Evolutionary conservation across 805 yeast genomes (phyloP).

Genomic region (Komagataella mondaviorum): DNA sequence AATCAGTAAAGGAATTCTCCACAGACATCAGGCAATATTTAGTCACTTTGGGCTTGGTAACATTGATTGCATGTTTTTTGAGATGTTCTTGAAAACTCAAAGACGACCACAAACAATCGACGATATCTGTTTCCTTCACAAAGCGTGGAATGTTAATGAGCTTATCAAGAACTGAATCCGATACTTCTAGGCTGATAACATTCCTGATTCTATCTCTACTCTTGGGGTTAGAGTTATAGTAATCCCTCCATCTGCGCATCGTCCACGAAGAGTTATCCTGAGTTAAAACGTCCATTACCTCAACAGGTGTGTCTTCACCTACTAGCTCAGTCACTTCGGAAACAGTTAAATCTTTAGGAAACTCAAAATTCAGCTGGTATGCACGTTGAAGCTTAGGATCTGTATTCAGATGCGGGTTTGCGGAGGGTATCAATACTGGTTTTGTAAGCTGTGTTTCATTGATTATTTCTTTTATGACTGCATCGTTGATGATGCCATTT

Average conservation of each 20-base stretch:
- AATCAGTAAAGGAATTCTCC: slow-evolving; percentile 69
- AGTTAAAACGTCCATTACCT: slow-evolving; percentile 82
- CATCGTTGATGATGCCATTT: slow-evolving; percentile 11
- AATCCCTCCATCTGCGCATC: slow-evolving; percentile 61
- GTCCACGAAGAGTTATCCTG: slow-evolving; percentile 64
- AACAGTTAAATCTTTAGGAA: slow-evolving; percentile 44
- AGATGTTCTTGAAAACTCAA: not conserved
- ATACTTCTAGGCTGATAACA: slow-evolving; percentile 72
- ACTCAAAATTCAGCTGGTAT: slow-evolving; percentile 9
- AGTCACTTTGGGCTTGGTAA: slow-evolving; percentile 43
- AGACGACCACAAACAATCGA: slow-evolving; percentile 46
- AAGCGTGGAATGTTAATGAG: slow-evolving; percentile 47
- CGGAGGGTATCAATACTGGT: slow-evolving; percentile 17
- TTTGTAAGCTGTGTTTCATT: slow-evolving; percentile 13
- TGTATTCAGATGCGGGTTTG: slow-evolving; percentile 5
- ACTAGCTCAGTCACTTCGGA: slow-evolving; percentile 40
- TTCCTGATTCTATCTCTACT: slow-evolving; percentile 58
- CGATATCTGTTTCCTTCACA: slow-evolving; percentile 57
- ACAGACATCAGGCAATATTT: slow-evolving; percentile 83
- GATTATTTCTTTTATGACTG: slow-evolving; percentile 10
- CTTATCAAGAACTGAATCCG: slow-evolving; percentile 35
- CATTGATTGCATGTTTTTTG: slow-evolving; percentile 7
- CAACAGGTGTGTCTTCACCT: slow-evolving; percentile 52
- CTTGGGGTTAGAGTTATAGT: slow-evolving; percentile 31
- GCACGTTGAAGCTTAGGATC: not conserved